Base-by-base conservation (phyloP, 306 rosid species). In the Dicorynia guianensis region DNA sequence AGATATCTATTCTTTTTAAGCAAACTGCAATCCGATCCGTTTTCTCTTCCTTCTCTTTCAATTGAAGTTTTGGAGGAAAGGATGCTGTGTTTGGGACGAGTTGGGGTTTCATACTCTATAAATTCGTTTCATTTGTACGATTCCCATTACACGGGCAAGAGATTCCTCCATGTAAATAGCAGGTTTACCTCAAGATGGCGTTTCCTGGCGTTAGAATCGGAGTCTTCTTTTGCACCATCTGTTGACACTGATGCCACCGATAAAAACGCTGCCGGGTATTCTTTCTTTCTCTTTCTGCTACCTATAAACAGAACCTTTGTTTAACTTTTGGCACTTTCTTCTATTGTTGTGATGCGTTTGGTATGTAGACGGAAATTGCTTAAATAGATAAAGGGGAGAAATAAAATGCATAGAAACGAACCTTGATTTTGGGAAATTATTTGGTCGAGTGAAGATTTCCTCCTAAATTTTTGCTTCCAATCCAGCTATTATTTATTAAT, bases 201-300 rank as follows among this genome's bases (percentile, higher is more conserved):
- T 11, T 46, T 82, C 15, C 79, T 71, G 87, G 90, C 93, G 7
- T 82, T 88, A 13, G 96, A 91, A 1, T 67, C 93, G 0, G 86
- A 85, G 3, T 78, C 88, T 62, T 83, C 90, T 71, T 89, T 83
- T 65, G 84, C 93, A 25, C 58, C 93, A 0, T 83, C 98, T 19
- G 5, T 87, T 4, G 91, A 89, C 11, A 81, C 97, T 62, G 93
- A 91, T 61, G 14, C 89, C 3, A 11, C 86, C 5, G 93, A 93
- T 43, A 87, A 75, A 75, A 83, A 76, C 62, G 62, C 94, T 7
- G 40, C 90, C 11, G 93, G 97, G 97, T 91, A 74, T 25, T 34
- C 43, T 14, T 35, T 13, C 30, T 53, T 59, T n/a, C 3, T 4
- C 60, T 38, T 56, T 65, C 39, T 60, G 2, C 19, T 47, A 14